A percentile compares a stretch with the other conserved stretches of the same genome.
Conservation (phyloP, 2,329 filamentous ascomycete genomes). For the Botrytis deweyae region DNA sequence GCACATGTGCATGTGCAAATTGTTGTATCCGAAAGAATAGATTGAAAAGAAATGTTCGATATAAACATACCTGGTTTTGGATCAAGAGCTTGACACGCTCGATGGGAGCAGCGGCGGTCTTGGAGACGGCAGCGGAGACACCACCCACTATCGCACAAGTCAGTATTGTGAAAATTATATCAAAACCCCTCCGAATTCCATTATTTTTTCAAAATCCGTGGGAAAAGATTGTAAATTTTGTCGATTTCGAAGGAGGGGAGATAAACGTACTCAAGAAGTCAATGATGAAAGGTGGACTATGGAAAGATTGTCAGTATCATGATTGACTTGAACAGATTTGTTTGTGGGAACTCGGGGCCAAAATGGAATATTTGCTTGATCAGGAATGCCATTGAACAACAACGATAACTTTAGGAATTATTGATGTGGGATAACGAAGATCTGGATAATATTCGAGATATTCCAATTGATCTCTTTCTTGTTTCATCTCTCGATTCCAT, state of each 20-base stretch:
- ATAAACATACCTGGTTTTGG: constrained; percentile 92
- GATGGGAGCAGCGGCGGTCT: constrained; percentile 99
- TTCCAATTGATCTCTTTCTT: not conserved
- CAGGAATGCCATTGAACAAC: constrained; percentile 30
- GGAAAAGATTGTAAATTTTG: constrained; percentile 23
- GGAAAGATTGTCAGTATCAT: constrained; percentile 32
- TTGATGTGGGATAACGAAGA: constrained; percentile 10
- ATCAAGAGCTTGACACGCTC: constrained; percentile 99
- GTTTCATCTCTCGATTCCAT: not conserved
- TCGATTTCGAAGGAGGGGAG: constrained; percentile 25
- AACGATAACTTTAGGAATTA: constrained; percentile 25
- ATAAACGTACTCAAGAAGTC: constrained; percentile 94
- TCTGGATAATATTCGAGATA: not conserved
- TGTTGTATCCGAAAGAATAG: constrained; percentile 23
- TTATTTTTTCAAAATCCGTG: constrained; percentile 22
- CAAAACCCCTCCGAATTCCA: constrained; percentile 14
- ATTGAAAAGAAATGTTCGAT: constrained; percentile 5
- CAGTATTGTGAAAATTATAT: constrained; percentile 23
- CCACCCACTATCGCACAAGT: constrained; percentile 77
- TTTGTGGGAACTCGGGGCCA: constrained; percentile 17
- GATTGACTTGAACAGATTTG: constrained; percentile 20
- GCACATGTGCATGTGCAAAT: constrained; percentile 25
- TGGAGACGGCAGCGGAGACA: constrained; percentile 99
- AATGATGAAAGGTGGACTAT: constrained; percentile 80
- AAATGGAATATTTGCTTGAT: constrained; percentile 26